Percentiles rank a stretch among this genome's conserved stretches.
These are phyloP conservation scores for Macadamia tetraphylla DNA, from an alignment of 164 flowering plant genomes.

Conservation along the genomic window DNA sequence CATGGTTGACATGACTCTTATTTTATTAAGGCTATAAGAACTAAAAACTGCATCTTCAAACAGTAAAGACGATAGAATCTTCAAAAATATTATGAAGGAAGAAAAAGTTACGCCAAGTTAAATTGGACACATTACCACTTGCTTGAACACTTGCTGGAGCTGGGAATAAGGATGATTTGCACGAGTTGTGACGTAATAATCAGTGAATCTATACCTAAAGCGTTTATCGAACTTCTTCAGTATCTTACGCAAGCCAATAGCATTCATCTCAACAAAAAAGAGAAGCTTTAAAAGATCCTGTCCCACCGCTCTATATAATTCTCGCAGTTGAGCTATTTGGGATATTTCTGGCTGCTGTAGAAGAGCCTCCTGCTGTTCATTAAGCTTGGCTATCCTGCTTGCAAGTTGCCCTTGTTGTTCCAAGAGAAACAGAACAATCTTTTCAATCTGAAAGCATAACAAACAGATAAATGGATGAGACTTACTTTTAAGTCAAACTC, in stretches of 20 bases:
- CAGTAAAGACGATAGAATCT: neutral
- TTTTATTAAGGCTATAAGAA: neutral
- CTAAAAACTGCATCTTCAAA: neutral
- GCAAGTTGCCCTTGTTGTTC: slow-evolving; percentile 81
- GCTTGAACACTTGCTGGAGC: slow-evolving; percentile 67
- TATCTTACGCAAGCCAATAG: slow-evolving; percentile 70
- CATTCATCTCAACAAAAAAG: slow-evolving; percentile 70
- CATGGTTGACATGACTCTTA: neutral
- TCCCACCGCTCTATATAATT: slow-evolving; percentile 61
- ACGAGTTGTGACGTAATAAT: slow-evolving; percentile 76
- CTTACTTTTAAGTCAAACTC: neutral
- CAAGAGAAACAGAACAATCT: slow-evolving; percentile 60
- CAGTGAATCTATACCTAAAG: slow-evolving; percentile 64
- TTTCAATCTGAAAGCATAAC: slow-evolving; percentile 57
- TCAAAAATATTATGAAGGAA: neutral
- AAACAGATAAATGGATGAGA: slow-evolving; percentile 2
- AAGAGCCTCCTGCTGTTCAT: slow-evolving; percentile 37
- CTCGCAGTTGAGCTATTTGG: slow-evolving; percentile 40
- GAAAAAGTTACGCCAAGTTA: neutral
- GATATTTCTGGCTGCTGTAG: slow-evolving; percentile 28
- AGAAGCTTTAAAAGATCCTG: slow-evolving; percentile 66
- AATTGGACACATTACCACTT: slow-evolving; percentile 37
- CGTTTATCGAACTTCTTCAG: slow-evolving; percentile 83
- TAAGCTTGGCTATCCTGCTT: slow-evolving; percentile 43
- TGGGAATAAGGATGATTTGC: slow-evolving; percentile 80